Evolutionary conservation across 768 basidiomycete genomes (phyloP).

Genomic region (Lactarius sp.): DNA sequence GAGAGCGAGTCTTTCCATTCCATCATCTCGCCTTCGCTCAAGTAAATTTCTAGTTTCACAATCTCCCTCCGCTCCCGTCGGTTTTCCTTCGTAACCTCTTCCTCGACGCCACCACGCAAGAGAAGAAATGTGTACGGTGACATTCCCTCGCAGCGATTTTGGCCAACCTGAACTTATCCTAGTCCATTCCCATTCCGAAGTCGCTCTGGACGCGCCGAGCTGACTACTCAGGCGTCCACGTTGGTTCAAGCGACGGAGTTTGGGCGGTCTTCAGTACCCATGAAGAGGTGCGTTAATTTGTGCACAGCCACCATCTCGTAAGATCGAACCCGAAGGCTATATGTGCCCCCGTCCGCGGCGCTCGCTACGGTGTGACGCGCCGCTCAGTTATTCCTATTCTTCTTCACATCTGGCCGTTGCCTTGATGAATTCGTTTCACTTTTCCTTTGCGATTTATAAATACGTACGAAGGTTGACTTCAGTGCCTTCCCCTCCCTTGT

Average conservation of each 20-base stretch:
- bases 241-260: slow-evolving; percentile 34
- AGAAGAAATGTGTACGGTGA: slow-evolving; percentile 7
- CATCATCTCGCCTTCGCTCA: not conserved
- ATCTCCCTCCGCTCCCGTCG: slow-evolving; percentile 38
- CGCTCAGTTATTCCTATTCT: not conserved
- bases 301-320: slow-evolving; percentile 19
- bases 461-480: slow-evolving; percentile 16
- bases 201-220: slow-evolving; percentile 47
- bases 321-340: not conserved
- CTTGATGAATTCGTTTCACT: slow-evolving; percentile 2
- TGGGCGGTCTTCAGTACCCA: slow-evolving; percentile 59
- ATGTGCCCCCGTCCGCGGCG: slow-evolving; percentile 7
- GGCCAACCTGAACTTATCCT: not conserved
- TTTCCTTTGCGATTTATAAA: slow-evolving; percentile 12
- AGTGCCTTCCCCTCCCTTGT: slow-evolving; percentile 22
- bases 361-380: slow-evolving; percentile 4
- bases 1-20: not conserved
- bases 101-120: slow-evolving; percentile 30
- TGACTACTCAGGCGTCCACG: not conserved
- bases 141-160: not conserved
- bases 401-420: not conserved
- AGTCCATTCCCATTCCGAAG: slow-evolving; percentile 31
- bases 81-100: slow-evolving; percentile 38
- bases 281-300: slow-evolving; percentile 47
- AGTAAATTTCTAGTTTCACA: slow-evolving; percentile 34